A percentile compares a stretch with the other conserved stretches of the same genome.
phyloP scores from a whole-genome alignment of 331 rosid species.

The Spiraea crenata region DNA sequence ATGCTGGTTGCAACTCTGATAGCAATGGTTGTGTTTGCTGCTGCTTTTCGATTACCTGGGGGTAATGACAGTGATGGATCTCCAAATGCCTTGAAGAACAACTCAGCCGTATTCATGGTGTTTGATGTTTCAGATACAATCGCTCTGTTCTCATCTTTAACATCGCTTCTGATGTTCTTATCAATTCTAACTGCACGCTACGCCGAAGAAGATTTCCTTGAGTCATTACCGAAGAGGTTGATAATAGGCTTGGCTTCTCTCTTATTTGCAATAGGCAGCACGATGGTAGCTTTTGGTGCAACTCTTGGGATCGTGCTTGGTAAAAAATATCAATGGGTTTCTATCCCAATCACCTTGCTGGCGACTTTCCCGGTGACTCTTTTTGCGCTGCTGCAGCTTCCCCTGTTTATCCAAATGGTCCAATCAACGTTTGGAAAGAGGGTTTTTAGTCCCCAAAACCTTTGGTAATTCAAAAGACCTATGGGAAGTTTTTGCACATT shows the following conservation, averaged over 20 bases:
- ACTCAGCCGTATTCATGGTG: conserved; percentile 37
- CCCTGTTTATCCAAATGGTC: conserved; percentile 8
- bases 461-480: conserved; percentile 4
- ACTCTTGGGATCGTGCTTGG: background rate
- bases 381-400: conserved; percentile 8
- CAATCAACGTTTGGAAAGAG: background rate
- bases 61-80: conserved; percentile 42
- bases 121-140: conserved; percentile 44
- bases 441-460: conserved; percentile 9
- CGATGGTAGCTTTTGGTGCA: no score
- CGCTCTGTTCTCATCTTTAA: conserved; percentile 43
- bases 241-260: conserved; percentile 43
- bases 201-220: conserved; percentile 12
- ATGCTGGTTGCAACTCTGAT: conserved; percentile 52
- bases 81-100: conserved; percentile 40
- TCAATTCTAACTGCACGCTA: conserved; percentile 44
- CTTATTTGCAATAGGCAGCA: conserved; percentile 24
- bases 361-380: conserved; percentile 1
- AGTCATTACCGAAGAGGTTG: conserved; percentile 34
- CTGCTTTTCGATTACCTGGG: conserved; percentile 49
- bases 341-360: conserved; percentile 3
- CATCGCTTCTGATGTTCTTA: conserved; percentile 44
- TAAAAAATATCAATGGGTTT: background rate
- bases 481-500: no score
- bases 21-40: conserved; percentile 47